Percentiles rank a stretch among this genome's conserved stretches.
Conservation (phyloP, 2,329 filamentous ascomycete species). For the Nemania serpens region DNA sequence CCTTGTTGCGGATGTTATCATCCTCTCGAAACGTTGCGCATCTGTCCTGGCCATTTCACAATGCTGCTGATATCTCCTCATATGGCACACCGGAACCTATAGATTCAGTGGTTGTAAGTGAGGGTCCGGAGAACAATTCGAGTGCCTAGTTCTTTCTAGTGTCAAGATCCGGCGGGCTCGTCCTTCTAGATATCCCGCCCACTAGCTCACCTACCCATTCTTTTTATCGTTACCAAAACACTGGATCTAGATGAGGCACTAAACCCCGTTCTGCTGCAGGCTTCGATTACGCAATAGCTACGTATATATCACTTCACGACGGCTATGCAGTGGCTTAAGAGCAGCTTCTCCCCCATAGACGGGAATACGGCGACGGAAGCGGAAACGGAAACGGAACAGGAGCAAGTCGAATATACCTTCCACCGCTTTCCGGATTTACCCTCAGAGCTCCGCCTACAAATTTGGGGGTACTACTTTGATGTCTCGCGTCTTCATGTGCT, state of each 20-base stretch:
- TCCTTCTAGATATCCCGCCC: background rate
- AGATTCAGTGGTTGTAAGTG: conserved; percentile 3
- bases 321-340: conserved; percentile 18
- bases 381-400: background rate
- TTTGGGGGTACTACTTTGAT: conserved; percentile 28
- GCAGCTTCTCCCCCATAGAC: conserved; percentile 1
- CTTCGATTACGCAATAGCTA: background rate
- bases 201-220: background rate
- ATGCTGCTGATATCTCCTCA: too few relatives aligned
- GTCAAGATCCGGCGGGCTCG: background rate
- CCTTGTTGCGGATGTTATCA: background rate
- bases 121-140: background rate
- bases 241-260: background rate
- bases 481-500: conserved; percentile 26
- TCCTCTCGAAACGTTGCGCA: too few relatives aligned
- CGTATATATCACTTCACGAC: conserved; percentile 2
- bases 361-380: background rate
- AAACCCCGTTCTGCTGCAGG: background rate
- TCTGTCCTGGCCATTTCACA: too few relatives aligned
- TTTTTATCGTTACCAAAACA: background rate
- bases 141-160: background rate
- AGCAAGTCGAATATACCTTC: conserved; percentile 11
- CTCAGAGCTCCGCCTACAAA: conserved; percentile 25
- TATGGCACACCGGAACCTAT: too few relatives aligned
- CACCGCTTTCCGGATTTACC: conserved; percentile 21